phyloP scores from a whole-genome alignment of 495 filamentous ascomycete genomes.

The Amniculicola lignicola region DNA sequence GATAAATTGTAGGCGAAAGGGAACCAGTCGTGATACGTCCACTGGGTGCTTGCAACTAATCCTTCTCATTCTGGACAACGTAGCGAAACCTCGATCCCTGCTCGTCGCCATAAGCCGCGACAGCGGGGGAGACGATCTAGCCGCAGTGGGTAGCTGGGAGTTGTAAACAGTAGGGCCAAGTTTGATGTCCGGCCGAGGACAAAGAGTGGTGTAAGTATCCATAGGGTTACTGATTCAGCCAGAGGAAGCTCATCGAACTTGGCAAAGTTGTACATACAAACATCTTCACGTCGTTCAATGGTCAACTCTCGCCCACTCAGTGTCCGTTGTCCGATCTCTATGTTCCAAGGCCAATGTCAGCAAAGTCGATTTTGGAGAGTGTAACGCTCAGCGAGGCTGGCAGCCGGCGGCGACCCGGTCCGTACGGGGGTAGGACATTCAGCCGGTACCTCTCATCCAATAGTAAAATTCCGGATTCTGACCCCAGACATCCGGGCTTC shows the following conservation, averaged over 20 bases:
- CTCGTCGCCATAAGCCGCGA: constrained; percentile 5
- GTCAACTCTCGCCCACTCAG: no score
- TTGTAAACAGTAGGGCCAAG: constrained; percentile 8
- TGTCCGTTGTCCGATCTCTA: no score
- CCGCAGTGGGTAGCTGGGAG: neutral
- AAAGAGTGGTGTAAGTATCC: no score
- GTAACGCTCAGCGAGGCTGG: no score
- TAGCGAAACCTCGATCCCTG: constrained; percentile 8
- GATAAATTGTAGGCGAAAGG: constrained; percentile 30
- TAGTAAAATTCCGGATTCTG: neutral
- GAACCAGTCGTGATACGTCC: constrained; percentile 19
- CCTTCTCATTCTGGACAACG: neutral
- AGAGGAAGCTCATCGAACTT: no score
- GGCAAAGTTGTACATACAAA: no score
- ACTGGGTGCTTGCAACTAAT: constrained; percentile 12
- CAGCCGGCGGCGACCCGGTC: constrained; percentile 20
- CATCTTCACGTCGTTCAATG: no score
- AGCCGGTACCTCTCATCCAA: constrained; percentile 20
- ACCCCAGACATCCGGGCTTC: neutral
- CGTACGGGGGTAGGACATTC: constrained; percentile 15
- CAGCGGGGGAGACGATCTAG: constrained; percentile 1
- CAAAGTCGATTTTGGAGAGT: no score
- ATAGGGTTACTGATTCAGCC: no score
- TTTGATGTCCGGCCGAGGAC: neutral
- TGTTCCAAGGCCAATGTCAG: no score